Evolutionary conservation across 768 basidiomycete species (phyloP).

Genomic region (Suillus bovinus): DNA sequence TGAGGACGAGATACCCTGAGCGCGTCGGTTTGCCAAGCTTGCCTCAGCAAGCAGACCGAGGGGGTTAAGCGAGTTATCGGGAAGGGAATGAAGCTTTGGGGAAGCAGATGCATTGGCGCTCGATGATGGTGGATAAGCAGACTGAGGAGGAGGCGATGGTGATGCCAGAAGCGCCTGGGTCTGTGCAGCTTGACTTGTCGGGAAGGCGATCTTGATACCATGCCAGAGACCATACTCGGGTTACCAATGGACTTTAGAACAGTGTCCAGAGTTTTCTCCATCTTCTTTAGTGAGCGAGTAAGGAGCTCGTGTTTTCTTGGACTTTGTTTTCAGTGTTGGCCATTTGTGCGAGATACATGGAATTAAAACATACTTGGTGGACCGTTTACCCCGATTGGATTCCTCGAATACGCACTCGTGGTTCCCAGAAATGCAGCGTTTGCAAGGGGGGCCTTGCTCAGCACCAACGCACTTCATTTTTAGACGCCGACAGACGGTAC

Average conservation of each 20-base stretch:
- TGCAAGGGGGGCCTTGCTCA: slow-evolving; percentile 89
- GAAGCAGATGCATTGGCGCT: slow-evolving; percentile 45
- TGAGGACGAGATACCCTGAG: slow-evolving; percentile 46
- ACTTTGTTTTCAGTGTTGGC: slow-evolving; percentile 31
- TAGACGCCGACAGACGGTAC: slow-evolving; percentile 86
- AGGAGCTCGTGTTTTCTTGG: slow-evolving; percentile 82
- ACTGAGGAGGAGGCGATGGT: slow-evolving; percentile 49
- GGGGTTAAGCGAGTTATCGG: slow-evolving; percentile 91
- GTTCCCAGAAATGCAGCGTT: slow-evolving; percentile 73
- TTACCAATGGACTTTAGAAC: slow-evolving; percentile 88
- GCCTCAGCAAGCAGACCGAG: slow-evolving; percentile 92
- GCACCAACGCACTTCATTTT: slow-evolving; percentile 95
- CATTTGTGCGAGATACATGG: slow-evolving; percentile 22
- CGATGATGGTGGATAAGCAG: slow-evolving; percentile 27
- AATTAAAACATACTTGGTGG: slow-evolving; percentile 61
- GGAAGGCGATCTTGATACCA: slow-evolving; percentile 86
- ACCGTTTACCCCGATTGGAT: slow-evolving; percentile 90
- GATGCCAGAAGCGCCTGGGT: slow-evolving; percentile 60
- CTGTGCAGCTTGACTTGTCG: slow-evolving; percentile 48
- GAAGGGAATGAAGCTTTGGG: slow-evolving; percentile 87
- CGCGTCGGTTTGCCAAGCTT: slow-evolving; percentile 72
- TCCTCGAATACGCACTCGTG: slow-evolving; percentile 98
- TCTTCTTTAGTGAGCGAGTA: slow-evolving; percentile 80
- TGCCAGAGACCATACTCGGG: slow-evolving; percentile 73
- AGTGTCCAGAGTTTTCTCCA: slow-evolving; percentile 92